Percentiles rank a stretch among this genome's conserved stretches.
phyloP scores from a whole-genome alignment of 202 grass and related monocot genomes.

The Carex sylvatica region DNA sequence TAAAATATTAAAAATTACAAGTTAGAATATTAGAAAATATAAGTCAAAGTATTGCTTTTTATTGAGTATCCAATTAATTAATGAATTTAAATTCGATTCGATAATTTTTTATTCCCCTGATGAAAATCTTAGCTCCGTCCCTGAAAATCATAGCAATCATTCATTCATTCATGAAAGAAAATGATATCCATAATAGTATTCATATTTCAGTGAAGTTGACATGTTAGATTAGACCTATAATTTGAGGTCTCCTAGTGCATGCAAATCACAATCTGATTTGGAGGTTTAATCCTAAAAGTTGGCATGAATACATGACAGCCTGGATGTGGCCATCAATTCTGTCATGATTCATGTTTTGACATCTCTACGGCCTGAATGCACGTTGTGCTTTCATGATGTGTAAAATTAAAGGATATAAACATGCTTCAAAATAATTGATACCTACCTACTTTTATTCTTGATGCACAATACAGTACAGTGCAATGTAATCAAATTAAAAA shows the following conservation, averaged over 20 bases:
- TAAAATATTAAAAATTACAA: too few relatives aligned
- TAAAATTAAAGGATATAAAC: background rate
- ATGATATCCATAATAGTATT: background rate
- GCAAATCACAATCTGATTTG: background rate
- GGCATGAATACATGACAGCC: background rate
- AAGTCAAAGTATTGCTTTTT: too few relatives aligned
- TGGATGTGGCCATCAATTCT: background rate
- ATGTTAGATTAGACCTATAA: background rate
- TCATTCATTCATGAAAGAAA: constrained; percentile 11
- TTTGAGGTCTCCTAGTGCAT: too few relatives aligned
- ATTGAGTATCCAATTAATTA: too few relatives aligned
- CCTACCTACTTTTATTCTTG: background rate
- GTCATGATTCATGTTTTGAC: background rate
- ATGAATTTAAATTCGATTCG: too few relatives aligned
- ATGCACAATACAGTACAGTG: background rate
- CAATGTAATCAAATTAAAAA: background rate
- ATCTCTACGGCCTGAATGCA: background rate
- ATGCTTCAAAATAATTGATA: constrained; percentile 3
- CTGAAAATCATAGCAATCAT: too few relatives aligned
- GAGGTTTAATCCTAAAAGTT: background rate
- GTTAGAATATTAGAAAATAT: too few relatives aligned
- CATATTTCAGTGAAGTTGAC: background rate
- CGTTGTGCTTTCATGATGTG: background rate
- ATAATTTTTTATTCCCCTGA: too few relatives aligned
- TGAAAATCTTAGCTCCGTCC: too few relatives aligned